Evolutionary conservation across 352 stramenopile genomes (phyloP).

Genomic region (Globisporangium iwayamae): DNA sequence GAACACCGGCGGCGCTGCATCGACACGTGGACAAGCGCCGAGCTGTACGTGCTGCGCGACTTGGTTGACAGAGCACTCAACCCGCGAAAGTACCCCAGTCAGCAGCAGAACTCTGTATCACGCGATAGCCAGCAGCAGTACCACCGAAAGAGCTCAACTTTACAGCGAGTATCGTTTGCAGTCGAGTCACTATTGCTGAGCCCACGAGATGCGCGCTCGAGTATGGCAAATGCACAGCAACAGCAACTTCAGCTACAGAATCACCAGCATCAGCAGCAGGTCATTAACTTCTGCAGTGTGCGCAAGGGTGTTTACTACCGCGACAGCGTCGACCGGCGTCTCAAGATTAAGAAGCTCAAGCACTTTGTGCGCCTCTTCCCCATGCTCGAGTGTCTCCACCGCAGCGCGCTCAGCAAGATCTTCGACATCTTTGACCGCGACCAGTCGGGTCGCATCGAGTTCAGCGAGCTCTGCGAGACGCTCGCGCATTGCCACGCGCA

Average conservation of each 20-base stretch:
- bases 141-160: constrained; percentile 14
- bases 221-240: not conserved
- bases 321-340: constrained; percentile 32
- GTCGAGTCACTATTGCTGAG: constrained; percentile 17
- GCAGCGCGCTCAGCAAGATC: constrained; percentile 28
- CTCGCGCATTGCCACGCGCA: constrained; percentile 35
- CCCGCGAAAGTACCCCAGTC: constrained; percentile 20
- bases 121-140: constrained; percentile 17
- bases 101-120: not conserved
- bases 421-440: constrained; percentile 54
- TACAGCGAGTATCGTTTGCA: constrained; percentile 15
- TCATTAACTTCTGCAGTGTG: constrained; percentile 11
- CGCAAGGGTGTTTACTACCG: constrained; percentile 41
- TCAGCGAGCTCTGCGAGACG: constrained; percentile 61
- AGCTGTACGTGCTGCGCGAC: constrained; percentile 56
- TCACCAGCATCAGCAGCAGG: not conserved
- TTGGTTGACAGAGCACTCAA: constrained; percentile 41
- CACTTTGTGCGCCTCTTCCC: constrained; percentile 64
- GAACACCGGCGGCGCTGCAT: constrained; percentile 31
- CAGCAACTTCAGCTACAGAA: not conserved
- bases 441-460: constrained; percentile 42
- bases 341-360: constrained; percentile 35
- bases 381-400: constrained; percentile 29
- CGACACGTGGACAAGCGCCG: constrained; percentile 48
- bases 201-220: not conserved